A percentile compares a stretch with the other conserved stretches of the same genome.
Conservation (phyloP, 495 filamentous ascomycete genomes). For the Bombardia bombarda region DNA sequence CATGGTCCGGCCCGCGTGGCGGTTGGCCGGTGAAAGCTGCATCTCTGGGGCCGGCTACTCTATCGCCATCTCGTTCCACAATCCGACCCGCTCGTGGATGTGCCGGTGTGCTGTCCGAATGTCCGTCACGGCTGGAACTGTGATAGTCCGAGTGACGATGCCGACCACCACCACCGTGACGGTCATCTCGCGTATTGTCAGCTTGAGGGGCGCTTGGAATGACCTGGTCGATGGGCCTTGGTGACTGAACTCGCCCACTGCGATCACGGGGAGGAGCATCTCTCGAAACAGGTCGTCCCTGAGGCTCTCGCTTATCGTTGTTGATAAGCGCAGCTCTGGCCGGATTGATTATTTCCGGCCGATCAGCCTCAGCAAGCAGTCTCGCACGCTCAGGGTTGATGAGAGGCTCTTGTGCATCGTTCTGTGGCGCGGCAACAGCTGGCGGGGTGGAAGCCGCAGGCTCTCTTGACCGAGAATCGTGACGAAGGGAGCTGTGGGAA, state of each 20-base stretch:
- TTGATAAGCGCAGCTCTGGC: conserved; percentile 48
- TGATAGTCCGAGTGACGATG: conserved; percentile 34
- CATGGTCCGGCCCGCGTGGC: conserved; percentile 35
- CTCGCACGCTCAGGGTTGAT: conserved; percentile 38
- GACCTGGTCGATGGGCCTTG: conserved; percentile 36
- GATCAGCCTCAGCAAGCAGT: conserved; percentile 29
- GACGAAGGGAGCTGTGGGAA: conserved; percentile 17
- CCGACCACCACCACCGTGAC: conserved; percentile 26
- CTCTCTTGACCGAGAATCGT: conserved; percentile 29
- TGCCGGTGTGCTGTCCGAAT: conserved; percentile 16
- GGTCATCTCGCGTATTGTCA: conserved; percentile 39
- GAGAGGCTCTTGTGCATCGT: conserved; percentile 30
- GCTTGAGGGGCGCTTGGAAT: conserved; percentile 22
- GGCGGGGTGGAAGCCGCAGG: conserved; percentile 17
- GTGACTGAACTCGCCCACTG: conserved; percentile 44
- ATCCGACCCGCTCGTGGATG: conserved; percentile 25
- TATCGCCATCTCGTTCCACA: conserved; percentile 22
- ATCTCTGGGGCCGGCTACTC: conserved; percentile 28
- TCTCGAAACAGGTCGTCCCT: no score
- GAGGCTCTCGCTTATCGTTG: conserved; percentile 30
- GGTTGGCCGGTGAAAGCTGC: conserved; percentile 22
- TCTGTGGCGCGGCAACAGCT: conserved; percentile 20
- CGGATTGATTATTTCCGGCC: conserved; percentile 42
- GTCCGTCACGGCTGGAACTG: conserved; percentile 26
- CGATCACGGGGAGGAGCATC: no score